These are phyloP conservation scores for Parathielavia hyrcaniae DNA, from an alignment of 495 filamentous ascomycete genomes.

Conservation along the genomic window DNA sequence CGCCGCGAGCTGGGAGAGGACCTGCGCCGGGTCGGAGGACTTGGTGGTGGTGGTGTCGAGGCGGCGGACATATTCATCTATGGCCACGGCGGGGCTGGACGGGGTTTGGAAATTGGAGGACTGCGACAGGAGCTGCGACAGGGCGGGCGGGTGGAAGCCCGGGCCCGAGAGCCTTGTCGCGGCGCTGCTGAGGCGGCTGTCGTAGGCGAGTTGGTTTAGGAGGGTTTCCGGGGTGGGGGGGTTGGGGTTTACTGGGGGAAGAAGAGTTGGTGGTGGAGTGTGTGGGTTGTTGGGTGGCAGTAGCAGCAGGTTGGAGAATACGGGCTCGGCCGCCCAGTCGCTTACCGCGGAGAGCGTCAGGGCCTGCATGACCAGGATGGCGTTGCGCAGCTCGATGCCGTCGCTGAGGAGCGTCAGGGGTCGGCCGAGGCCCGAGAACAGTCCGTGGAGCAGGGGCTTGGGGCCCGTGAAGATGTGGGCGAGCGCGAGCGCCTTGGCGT, in stretches of 20 bases:
- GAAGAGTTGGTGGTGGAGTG: not conserved
- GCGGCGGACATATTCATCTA: slow-evolving; percentile 26
- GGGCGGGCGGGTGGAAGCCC: slow-evolving; percentile 15
- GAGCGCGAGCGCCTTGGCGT: slow-evolving; percentile 22
- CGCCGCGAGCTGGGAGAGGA: slow-evolving; percentile 23
- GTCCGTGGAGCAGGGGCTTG: slow-evolving; percentile 27
- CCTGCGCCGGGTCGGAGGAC: slow-evolving; percentile 5
- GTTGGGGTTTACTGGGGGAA: slow-evolving; percentile 13
- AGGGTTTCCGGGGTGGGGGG: slow-evolving; percentile 23
- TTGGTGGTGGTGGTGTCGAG: too few species aligned
- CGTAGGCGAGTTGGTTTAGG: slow-evolving; percentile 22
- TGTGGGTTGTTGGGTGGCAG: slow-evolving; percentile 4
- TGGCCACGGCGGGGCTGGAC: slow-evolving; percentile 13
- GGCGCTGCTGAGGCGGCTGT: slow-evolving; percentile 27
- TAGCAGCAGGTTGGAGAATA: slow-evolving; percentile 24
- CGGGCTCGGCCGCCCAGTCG: slow-evolving; percentile 23
- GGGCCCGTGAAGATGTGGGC: slow-evolving; percentile 23
- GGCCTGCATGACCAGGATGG: slow-evolving; percentile 27
- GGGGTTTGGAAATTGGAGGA: too few species aligned
- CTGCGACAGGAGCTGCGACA: slow-evolving; percentile 23
- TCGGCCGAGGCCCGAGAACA: slow-evolving; percentile 25
- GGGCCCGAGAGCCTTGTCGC: slow-evolving; percentile 30
- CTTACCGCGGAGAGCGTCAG: slow-evolving; percentile 23
- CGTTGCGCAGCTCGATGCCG: slow-evolving; percentile 24
- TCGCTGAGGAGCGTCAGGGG: slow-evolving; percentile 30